Conservation (phyloP, 805 yeast species). For the Kodamaea laetipori region DNA sequence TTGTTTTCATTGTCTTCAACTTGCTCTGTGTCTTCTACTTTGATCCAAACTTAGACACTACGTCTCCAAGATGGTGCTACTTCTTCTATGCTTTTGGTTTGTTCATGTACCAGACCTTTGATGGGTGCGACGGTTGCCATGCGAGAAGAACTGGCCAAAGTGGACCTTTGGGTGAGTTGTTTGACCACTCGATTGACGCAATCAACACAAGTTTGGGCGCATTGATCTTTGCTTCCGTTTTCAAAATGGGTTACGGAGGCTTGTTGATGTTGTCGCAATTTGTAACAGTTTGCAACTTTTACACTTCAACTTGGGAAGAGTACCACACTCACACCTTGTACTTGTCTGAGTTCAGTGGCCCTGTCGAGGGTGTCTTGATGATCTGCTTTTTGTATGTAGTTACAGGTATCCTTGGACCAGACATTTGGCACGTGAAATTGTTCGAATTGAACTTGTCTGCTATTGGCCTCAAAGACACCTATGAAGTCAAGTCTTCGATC, state of each 20-base stretch:
- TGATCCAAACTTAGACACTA: constrained; percentile 65
- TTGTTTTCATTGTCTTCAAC: constrained; percentile 68
- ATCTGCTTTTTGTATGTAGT: constrained; percentile 53
- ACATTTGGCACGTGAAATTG: constrained; percentile 57
- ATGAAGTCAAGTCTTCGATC: constrained; percentile 41
- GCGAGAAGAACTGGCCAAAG: constrained; percentile 95
- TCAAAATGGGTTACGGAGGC: constrained; percentile 73
- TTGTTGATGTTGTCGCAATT: constrained; percentile 63
- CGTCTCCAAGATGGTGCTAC: constrained; percentile 76
- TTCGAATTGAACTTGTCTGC: constrained; percentile 41
- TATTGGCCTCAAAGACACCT: constrained; percentile 27
- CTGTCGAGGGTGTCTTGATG: constrained; percentile 88
- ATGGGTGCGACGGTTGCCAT: constrained; percentile 94
- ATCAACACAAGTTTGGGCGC: constrained; percentile 79
- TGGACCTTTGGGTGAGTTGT: constrained; percentile 92
- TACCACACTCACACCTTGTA: constrained; percentile 83
- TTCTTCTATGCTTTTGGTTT: constrained; percentile 76
- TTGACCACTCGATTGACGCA: constrained; percentile 83
- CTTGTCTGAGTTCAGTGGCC: constrained; percentile 82
- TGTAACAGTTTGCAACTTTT: constrained; percentile 78
- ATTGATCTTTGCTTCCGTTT: constrained; percentile 71
- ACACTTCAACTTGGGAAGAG: constrained; percentile 93
- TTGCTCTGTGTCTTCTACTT: constrained; percentile 64
- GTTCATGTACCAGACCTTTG: constrained; percentile 91
- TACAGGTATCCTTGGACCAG: constrained; percentile 73